Percentiles rank a stretch among this genome's conserved stretches.
Conservation (phyloP, 331 rosid species). For the Malus hybrid region DNA sequence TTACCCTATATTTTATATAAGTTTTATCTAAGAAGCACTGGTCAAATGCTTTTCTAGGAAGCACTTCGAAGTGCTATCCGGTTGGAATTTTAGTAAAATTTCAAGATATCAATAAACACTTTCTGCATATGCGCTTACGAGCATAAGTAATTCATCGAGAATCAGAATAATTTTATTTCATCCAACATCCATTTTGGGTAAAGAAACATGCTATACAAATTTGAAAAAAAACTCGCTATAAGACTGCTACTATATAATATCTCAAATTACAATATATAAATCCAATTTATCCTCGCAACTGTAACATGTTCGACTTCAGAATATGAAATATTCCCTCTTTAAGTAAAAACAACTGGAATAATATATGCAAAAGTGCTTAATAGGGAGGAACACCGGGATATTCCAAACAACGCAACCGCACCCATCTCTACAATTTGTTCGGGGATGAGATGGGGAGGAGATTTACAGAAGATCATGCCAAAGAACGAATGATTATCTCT, state of each 20-base stretch:
- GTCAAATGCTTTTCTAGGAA: too few relatives aligned
- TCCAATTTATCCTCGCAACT: constrained; percentile 12
- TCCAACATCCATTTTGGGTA: too few relatives aligned
- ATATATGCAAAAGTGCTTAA: constrained; percentile 2
- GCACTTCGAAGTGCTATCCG: too few relatives aligned
- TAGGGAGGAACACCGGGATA: constrained; percentile 21
- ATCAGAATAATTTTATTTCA: too few relatives aligned
- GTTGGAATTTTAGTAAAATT: too few relatives aligned
- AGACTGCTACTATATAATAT: constrained; percentile 1
- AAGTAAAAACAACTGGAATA: constrained; percentile 10
- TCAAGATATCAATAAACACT: too few relatives aligned
- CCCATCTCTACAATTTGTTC: constrained; percentile 10
- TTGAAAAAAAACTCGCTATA: too few relatives aligned
- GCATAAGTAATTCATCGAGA: too few relatives aligned
- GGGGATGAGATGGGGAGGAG: neutral
- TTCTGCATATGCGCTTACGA: too few relatives aligned
- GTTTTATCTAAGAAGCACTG: too few relatives aligned
- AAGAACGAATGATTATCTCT: constrained; percentile 12
- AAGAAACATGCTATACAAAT: too few relatives aligned
- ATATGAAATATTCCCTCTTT: constrained; percentile 9
- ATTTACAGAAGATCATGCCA: constrained; percentile 35
- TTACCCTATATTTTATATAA: too few relatives aligned
- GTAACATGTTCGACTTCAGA: constrained; percentile 12
- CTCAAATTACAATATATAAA: constrained; percentile 11
- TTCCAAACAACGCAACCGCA: constrained; percentile 12